Evolutionary conservation across 2,329 filamentous ascomycete species (phyloP).

Genomic region (Xenoacremonium recifei): DNA sequence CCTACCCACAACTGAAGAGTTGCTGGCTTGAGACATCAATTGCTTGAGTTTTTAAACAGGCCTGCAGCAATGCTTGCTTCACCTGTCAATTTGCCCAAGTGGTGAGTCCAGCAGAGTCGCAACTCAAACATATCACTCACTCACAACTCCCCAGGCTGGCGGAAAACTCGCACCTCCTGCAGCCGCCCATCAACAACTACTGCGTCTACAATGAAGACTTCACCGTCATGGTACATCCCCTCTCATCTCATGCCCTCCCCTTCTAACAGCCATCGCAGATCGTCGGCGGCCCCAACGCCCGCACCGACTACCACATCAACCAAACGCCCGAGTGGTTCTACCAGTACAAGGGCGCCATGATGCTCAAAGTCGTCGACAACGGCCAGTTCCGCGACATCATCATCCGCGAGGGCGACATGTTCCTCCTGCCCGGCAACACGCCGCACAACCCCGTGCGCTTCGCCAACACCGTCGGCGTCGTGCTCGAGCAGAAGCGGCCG

Average conservation of each 20-base stretch:
- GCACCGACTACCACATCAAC: slow-evolving; percentile 99
- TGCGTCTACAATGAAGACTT: slow-evolving; percentile 87
- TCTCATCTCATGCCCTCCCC: slow-evolving; percentile 1
- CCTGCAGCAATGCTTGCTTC: slow-evolving; percentile 42
- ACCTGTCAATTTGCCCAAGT: slow-evolving; percentile 58
- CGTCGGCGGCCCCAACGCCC: slow-evolving; percentile 91
- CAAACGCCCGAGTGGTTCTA: slow-evolving; percentile 97
- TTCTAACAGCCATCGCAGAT: slow-evolving; percentile 51
- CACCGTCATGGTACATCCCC: slow-evolving; percentile 69
- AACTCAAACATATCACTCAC: slow-evolving; percentile 7
- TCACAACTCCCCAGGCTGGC: slow-evolving; percentile 63
- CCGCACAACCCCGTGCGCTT: slow-evolving; percentile 96
- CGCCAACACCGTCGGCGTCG: slow-evolving; percentile 88
- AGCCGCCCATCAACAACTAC: slow-evolving; percentile 96
- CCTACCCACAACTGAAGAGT: no score
- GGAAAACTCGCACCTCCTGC: slow-evolving; percentile 85
- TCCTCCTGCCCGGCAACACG: slow-evolving; percentile 88
- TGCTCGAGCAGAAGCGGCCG: slow-evolving; percentile 82
- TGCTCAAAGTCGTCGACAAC: slow-evolving; percentile 84
- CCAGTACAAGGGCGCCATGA: slow-evolving; percentile 90
- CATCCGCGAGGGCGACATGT: slow-evolving; percentile 92
- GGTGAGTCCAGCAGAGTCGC: slow-evolving; percentile 39
- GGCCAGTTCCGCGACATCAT: slow-evolving; percentile 75
- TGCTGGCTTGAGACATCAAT: no score
- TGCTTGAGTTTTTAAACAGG: no score